Conservation (phyloP, 768 basidiomycete species). For the Mycena haematopus region DNA sequence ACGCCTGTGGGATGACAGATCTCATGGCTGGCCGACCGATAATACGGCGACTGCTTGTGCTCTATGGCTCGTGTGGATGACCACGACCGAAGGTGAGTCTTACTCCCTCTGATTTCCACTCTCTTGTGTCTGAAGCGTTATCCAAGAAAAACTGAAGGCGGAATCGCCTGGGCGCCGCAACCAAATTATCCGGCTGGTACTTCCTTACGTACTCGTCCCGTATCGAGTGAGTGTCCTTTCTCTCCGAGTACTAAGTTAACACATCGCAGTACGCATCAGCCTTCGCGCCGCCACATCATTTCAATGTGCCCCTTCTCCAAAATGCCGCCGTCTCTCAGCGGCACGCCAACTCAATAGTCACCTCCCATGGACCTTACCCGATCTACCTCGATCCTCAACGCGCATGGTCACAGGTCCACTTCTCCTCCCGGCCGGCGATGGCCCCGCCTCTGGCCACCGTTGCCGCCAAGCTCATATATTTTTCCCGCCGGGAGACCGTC, state of each 20-base stretch:
- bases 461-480: conserved; percentile 69
- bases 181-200: conserved; percentile 40
- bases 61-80: conserved; percentile 71
- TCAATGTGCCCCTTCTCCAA: conserved; percentile 56
- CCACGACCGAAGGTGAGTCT: conserved; percentile 55
- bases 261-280: conserved; percentile 56
- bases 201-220: conserved; percentile 57
- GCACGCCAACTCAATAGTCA: conserved; percentile 36
- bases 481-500: conserved; percentile 59
- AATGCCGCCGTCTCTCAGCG: conserved; percentile 18
- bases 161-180: conserved; percentile 39
- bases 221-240: conserved; percentile 46
- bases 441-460: conserved; percentile 53
- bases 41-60: conserved; percentile 55
- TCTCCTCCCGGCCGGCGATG: conserved; percentile 36
- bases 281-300: conserved; percentile 68
- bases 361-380: conserved; percentile 55
- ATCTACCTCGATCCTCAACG: conserved; percentile 46
- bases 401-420: conserved; percentile 41
- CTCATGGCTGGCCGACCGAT: conserved; percentile 66
- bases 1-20: conserved; percentile 50
- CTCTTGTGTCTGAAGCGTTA: not conserved
- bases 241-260: not conserved
- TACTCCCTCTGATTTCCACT: not conserved
- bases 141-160: conserved; percentile 35